Evolutionary conservation across 1,284 basidiomycete species (phyloP).

Genomic region (Sutorius eximius): DNA sequence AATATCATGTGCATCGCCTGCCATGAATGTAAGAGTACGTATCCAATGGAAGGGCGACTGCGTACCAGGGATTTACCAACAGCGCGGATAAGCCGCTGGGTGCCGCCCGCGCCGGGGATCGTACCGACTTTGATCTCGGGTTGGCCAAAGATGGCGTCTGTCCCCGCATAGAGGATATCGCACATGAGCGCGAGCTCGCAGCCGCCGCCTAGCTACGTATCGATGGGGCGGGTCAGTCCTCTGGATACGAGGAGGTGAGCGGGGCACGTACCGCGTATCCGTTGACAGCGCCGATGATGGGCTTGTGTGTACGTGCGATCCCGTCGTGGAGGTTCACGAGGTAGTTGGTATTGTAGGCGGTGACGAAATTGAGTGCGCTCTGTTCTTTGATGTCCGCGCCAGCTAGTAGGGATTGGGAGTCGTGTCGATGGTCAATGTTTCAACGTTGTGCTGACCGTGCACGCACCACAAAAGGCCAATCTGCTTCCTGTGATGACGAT

Average conservation of each 20-base stretch:
- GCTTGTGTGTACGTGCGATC: constrained; percentile 54
- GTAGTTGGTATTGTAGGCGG: constrained; percentile 61
- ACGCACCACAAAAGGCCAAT: constrained; percentile 55
- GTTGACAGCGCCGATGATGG: constrained; percentile 63
- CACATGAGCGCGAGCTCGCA: constrained; percentile 67
- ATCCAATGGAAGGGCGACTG: not conserved
- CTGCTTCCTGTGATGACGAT: constrained; percentile 62
- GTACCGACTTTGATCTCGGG: constrained; percentile 73
- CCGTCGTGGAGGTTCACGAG: constrained; percentile 55
- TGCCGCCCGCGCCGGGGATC: constrained; percentile 63
- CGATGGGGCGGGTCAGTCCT: not conserved
- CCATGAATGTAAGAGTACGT: not conserved
- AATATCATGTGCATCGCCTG: constrained; percentile 70
- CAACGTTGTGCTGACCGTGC: too few species aligned
- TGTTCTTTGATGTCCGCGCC: constrained; percentile 43
- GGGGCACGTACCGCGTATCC: constrained; percentile 56
- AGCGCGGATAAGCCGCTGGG: constrained; percentile 57
- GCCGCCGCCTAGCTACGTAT: constrained; percentile 57
- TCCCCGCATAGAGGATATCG: constrained; percentile 53
- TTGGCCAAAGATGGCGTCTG: constrained; percentile 60
- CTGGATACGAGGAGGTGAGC: not conserved
- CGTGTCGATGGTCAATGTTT: not conserved
- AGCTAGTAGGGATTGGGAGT: constrained; percentile 24
- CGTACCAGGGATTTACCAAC: constrained; percentile 63
- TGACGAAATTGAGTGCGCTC: constrained; percentile 41